These are phyloP conservation scores for Ceratobasidium sp. DNA, from an alignment of 1,284 basidiomycete species.

Conservation along the genomic window DNA sequence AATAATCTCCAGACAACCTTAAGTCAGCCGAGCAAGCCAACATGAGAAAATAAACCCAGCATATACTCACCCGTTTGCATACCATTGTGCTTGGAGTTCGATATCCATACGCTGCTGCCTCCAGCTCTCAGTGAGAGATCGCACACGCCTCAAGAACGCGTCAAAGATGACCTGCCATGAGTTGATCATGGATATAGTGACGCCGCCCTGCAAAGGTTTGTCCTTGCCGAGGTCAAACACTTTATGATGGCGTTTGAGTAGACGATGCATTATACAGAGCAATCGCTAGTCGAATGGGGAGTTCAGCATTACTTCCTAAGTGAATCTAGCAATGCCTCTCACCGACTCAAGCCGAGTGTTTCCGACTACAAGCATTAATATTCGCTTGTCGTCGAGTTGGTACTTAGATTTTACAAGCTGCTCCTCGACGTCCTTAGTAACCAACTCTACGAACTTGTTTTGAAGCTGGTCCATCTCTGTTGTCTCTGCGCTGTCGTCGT, in stretches of 20 bases:
- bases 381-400: slow-evolving; percentile 22
- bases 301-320: neutral
- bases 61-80: slow-evolving; percentile 34
- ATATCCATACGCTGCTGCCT: slow-evolving; percentile 29
- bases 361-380: slow-evolving; percentile 8
- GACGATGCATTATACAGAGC: slow-evolving; percentile 20
- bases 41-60: too few species aligned
- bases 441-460: neutral
- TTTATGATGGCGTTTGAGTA: slow-evolving; percentile 23
- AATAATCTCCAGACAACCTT: neutral
- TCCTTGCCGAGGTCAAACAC: slow-evolving; percentile 12
- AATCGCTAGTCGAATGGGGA: neutral
- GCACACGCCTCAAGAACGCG: slow-evolving; percentile 27
- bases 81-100: slow-evolving; percentile 8
- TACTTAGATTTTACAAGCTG: slow-evolving; percentile 20
- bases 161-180: slow-evolving; percentile 29
- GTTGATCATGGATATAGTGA: slow-evolving; percentile 8
- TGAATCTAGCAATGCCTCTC: neutral
- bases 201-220: slow-evolving; percentile 13
- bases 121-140: slow-evolving; percentile 21
- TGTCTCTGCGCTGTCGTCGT: slow-evolving; percentile 7
- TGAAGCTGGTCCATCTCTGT: slow-evolving; percentile 10
- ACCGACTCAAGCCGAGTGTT: slow-evolving; percentile 18
- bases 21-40: too few species aligned
- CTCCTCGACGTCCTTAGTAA: slow-evolving; percentile 12